Conservation (phyloP, 2,329 filamentous ascomycete species). For the Trichoderma breve region DNA sequence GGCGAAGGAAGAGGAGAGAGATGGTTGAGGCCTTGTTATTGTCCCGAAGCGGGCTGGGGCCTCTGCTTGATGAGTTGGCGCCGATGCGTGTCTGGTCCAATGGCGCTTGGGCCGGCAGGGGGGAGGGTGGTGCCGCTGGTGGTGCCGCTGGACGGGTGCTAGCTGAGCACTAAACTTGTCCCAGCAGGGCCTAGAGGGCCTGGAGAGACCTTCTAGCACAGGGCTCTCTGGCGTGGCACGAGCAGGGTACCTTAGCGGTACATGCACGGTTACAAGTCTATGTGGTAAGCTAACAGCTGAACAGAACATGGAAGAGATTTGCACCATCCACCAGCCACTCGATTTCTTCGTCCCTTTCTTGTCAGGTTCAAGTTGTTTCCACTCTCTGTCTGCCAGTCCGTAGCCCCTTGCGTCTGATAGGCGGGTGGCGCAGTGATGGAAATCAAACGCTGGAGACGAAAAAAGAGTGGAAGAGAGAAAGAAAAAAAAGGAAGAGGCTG, state of each 20-base stretch:
- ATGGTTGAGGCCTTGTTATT: constrained; percentile 34
- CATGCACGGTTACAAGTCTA: neutral
- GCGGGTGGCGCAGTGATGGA: constrained; percentile 4
- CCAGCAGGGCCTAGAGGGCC: neutral
- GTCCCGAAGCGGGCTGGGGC: constrained; percentile 30
- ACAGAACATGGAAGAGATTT: neutral
- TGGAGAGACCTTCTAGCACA: neutral
- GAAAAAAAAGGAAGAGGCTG: constrained; percentile 11
- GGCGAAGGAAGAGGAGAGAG: neutral
- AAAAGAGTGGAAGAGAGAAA: neutral
- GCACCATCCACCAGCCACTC: constrained; percentile 3
- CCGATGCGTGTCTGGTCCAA: constrained; percentile 36
- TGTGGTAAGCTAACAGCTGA: neutral
- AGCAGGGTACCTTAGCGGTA: neutral
- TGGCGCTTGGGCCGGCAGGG: constrained; percentile 31
- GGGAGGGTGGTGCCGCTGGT: constrained; percentile 26
- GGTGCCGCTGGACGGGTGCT: constrained; percentile 23
- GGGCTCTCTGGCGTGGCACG: neutral
- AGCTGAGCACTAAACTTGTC: neutral
- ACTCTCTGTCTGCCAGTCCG: neutral
- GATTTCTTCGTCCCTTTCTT: neutral
- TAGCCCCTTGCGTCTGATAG: neutral
- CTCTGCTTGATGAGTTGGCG: constrained; percentile 40
- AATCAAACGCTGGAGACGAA: neutral
- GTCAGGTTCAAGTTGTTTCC: neutral